Evolutionary conservation across 1,284 basidiomycete species (phyloP), one percentile per base, ranked within the genome.

Genomic region (Porogramme epimiltina): DNA sequence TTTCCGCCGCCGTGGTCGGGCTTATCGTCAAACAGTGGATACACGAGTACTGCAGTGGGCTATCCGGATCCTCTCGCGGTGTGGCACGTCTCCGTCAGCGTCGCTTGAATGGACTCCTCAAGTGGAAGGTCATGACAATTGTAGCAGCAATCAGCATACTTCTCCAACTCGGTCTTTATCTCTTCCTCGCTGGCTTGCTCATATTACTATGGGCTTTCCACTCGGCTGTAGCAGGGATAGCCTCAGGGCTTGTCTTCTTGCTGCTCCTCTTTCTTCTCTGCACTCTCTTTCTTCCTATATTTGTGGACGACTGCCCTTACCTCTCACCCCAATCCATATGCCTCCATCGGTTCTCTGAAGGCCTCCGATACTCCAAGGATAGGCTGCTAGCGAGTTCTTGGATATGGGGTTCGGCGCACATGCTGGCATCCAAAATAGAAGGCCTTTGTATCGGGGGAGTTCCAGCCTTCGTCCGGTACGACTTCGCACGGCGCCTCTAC

Each of bases 1-100:
- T n/a, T 3, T 22, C 52, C 3, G 25, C 57, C 1, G 47, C 59
- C 1, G 45, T 50, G 10, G 26, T 56, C 11, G 49, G 46, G 0
- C 56, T 61, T 22, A 36, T 56, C 28, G 59, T 54, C 25, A 59
- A 59, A 19, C 56, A 62, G 25, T 63, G 62, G 62, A 22, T 59
- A 3, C 41, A 37, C 26, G 37, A 56, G 20, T 54, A 49, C 28
- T 36, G 10, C 9, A 38, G 39, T 15, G 52, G 58, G 3, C 41
- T 38, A 3, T 42, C 46, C 13, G 20, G 41, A 11, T 26, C 41
- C 11, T 45, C 52, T 13, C 47, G 33, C 18, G 51, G 52, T 15
- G 28, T 24, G 2, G 52, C 52, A 9, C 55, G 51, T 11, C 19
- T 56, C 3, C 52, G 55, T 2, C 59, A 60, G 36, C 40, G 49